phyloP scores from a whole-genome alignment of 1,284 basidiomycete genomes.

The Boletellus dicymbophilus region DNA sequence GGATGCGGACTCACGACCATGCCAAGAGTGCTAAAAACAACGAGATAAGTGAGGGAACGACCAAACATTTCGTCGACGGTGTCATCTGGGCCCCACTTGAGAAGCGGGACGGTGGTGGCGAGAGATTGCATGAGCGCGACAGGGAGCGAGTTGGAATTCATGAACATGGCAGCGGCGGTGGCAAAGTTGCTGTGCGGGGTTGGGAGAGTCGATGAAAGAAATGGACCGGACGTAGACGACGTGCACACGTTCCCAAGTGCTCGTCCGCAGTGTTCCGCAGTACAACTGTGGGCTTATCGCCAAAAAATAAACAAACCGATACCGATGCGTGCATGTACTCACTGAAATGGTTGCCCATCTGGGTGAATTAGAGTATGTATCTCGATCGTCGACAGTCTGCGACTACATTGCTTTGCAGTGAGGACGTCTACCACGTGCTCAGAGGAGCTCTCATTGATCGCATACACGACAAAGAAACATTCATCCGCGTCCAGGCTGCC shows the following conservation, averaged over 20 bases:
- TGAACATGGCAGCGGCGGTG: slow-evolving; percentile 85
- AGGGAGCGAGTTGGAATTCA: slow-evolving; percentile 93
- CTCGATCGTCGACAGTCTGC: not conserved
- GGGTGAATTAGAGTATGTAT: slow-evolving; percentile 79
- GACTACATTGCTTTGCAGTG: slow-evolving; percentile 47
- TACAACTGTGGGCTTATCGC: slow-evolving; percentile 86
- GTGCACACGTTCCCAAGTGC: too few relatives aligned
- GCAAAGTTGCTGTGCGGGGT: slow-evolving; percentile 66
- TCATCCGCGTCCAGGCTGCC: slow-evolving; percentile 84
- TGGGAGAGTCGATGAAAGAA: not conserved
- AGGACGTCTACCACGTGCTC: slow-evolving; percentile 78
- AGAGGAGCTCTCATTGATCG: slow-evolving; percentile 76
- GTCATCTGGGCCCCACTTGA: slow-evolving; percentile 86
- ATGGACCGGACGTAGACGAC: slow-evolving; percentile 33
- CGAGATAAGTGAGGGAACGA: slow-evolving; percentile 89
- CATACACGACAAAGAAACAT: slow-evolving; percentile 82
- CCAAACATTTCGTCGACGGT: slow-evolving; percentile 88
- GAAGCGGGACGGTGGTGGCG: slow-evolving; percentile 79
- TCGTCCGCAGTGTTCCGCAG: too few relatives aligned
- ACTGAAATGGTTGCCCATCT: slow-evolving; percentile 80
- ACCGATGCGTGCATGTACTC: slow-evolving; percentile 78
- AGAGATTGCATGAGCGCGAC: slow-evolving; percentile 92
- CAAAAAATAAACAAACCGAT: slow-evolving; percentile 89
- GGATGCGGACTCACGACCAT: slow-evolving; percentile 66
- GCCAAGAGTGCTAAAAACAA: slow-evolving; percentile 90